Conservation (phyloP, 257 asterid species). For the Nicotiana otophora region DNA sequence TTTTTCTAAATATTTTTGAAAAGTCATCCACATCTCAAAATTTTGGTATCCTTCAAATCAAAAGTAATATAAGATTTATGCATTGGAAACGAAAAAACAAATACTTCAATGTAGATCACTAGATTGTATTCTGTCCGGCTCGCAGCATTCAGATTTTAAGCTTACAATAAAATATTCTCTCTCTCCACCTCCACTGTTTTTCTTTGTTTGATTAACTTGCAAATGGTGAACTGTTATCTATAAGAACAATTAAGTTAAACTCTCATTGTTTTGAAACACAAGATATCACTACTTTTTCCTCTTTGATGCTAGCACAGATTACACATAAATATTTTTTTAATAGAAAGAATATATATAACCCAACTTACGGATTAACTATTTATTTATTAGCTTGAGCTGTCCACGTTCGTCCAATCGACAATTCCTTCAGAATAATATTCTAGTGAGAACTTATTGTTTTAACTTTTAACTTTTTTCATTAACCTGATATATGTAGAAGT, state of each 20-base stretch:
- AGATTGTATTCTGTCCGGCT: not conserved
- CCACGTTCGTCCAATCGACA: conserved; percentile 3
- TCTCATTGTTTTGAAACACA: not conserved
- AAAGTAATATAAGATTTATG: not conserved
- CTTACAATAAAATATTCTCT: not conserved
- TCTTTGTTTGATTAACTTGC: not conserved
- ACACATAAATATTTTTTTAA: not conserved
- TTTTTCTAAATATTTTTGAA: not conserved
- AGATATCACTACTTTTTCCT: not conserved
- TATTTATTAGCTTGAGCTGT: not conserved
- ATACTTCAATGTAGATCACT: not conserved
- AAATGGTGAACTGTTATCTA: not conserved
- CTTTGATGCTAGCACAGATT: not conserved
- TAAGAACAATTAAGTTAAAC: not conserved
- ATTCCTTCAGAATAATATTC: not conserved
- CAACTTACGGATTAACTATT: not conserved
- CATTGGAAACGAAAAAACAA: not conserved
- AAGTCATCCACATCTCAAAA: not conserved
- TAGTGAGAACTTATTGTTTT: not conserved
- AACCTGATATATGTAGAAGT: not conserved
- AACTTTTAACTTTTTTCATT: not conserved
- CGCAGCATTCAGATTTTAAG: not conserved
- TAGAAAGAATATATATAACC: not conserved
- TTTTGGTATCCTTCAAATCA: not conserved
- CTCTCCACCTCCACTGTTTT: too few species aligned